Evolutionary conservation across 768 basidiomycete species (phyloP), one percentile per base, ranked within the genome.

Genomic region (Kwoniella heveanensis): DNA sequence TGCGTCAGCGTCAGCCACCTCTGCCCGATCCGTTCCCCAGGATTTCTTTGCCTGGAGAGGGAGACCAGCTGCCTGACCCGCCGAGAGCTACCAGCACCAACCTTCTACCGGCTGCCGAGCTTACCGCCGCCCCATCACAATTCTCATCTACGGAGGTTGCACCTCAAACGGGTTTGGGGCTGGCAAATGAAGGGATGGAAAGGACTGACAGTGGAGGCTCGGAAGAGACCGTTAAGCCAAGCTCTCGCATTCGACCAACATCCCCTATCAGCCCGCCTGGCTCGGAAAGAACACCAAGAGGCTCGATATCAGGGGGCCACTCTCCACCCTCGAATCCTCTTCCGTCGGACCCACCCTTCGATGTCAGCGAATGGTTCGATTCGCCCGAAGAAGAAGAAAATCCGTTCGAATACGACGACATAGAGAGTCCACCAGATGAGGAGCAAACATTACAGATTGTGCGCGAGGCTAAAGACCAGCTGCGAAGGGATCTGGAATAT

Each of bases 351-450:
- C 13, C 25, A 10, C 3, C 25, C 9, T 29, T 27, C 5, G 29
- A 29, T 29, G 26, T 52, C 27, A 30, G 29, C n/a, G 51, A 25
- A 52, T 52, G 29, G 19, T 52, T 8, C 19, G 51, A 52, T n/a
- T 25, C 51, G 13, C 25, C 29, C 10, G 51, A 50, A 27, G 26
- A 27, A 10, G 48, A 50, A 21, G 19, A 26, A n/a, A 7, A 44
- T 17, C 39, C 39, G 6, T 44, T 29, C 39, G 39, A 44, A 6
- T 13, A 6, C 10, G 51, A 29, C 27, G 27, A 52, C 5, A 27
- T 19, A 9, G 51, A 29, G 26, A 29, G 17, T n/a, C 26, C 2
- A 30, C 5, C 5, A 19, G 26, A 29, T 4, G n/a, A 12, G 51
- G 26, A 44, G 3, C 13, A 52, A 9, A 27, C 27, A 9, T 7